Conservation (phyloP, 306 rosid species). For the Carpinus fangiana region DNA sequence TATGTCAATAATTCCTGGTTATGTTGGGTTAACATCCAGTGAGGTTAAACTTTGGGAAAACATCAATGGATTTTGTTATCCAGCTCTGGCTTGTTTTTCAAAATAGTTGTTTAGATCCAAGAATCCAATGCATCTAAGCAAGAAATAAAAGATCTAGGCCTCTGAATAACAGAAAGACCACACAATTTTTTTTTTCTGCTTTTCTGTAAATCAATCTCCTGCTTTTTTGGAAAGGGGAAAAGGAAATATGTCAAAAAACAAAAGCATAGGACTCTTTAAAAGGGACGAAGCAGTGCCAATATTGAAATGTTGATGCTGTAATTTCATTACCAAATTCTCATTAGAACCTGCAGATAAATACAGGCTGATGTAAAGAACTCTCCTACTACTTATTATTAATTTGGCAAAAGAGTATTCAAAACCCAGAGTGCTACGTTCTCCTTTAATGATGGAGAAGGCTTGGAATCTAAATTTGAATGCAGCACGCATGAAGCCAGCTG, state of each 20-base stretch:
- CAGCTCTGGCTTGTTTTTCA: neutral
- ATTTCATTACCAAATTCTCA: neutral
- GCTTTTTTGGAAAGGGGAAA: neutral
- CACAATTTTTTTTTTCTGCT: neutral
- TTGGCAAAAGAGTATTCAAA: neutral
- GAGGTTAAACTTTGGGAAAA: neutral
- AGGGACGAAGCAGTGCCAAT: neutral
- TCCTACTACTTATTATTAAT: neutral
- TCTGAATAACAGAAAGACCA: neutral
- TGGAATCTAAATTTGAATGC: conserved; percentile 10
- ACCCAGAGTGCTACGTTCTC: neutral
- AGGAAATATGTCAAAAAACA: neutral
- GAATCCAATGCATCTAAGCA: conserved; percentile 1
- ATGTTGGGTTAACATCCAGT: neutral
- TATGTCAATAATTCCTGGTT: neutral
- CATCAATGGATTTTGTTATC: neutral
- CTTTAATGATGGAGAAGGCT: conserved; percentile 10
- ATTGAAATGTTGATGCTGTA: neutral
- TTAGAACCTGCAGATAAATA: neutral
- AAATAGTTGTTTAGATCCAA: neutral
- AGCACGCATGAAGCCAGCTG: conserved; percentile 15
- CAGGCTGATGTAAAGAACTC: neutral
- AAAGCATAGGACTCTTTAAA: neutral
- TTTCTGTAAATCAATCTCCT: neutral
- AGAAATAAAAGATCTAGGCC: conserved; percentile 3